phyloP scores from a whole-genome alignment of 106 monocot species.

The Phalaenopsis equestris region DNA sequence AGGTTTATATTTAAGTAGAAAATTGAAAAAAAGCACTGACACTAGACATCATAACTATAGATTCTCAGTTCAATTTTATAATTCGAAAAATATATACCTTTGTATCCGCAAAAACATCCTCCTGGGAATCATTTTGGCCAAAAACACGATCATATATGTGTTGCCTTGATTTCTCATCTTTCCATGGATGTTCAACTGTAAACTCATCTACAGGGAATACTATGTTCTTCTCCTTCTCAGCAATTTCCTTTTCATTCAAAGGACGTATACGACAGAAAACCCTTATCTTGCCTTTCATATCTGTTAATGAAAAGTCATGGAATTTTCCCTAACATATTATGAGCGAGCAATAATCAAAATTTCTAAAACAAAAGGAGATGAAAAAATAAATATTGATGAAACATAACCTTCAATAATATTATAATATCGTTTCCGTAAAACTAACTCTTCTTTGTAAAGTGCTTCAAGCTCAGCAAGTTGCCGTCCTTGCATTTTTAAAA shows the following conservation, averaged over 20 bases:
- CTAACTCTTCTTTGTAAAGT: constrained; percentile 91
- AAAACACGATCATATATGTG: constrained; percentile 94
- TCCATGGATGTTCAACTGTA: constrained; percentile 94
- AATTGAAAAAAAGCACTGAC: background rate
- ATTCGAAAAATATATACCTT: constrained; percentile 42
- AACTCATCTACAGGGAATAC: constrained; percentile 67
- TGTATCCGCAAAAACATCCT: constrained; percentile 96
- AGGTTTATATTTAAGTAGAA: background rate
- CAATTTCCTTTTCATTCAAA: constrained; percentile 69
- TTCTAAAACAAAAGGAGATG: background rate
- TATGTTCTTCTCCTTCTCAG: constrained; percentile 42
- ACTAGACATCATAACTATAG: background rate
- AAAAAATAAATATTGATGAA: background rate
- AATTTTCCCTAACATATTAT: background rate
- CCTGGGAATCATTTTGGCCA: constrained; percentile 63
- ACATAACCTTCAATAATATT: constrained; percentile 90
- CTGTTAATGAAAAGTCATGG: constrained; percentile 18
- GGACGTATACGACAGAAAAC: constrained; percentile 91
- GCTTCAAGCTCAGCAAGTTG: constrained; percentile 77
- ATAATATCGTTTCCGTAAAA: constrained; percentile 86
- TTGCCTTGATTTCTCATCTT: constrained; percentile 91
- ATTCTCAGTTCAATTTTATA: background rate
- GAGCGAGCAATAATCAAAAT: background rate
- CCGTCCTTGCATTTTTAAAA: constrained; percentile 82
- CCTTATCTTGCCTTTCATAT: constrained; percentile 99